Evolutionary conservation across 2,329 filamentous ascomycete genomes (phyloP).

Genomic region (Drechslerella coelobrocha): DNA sequence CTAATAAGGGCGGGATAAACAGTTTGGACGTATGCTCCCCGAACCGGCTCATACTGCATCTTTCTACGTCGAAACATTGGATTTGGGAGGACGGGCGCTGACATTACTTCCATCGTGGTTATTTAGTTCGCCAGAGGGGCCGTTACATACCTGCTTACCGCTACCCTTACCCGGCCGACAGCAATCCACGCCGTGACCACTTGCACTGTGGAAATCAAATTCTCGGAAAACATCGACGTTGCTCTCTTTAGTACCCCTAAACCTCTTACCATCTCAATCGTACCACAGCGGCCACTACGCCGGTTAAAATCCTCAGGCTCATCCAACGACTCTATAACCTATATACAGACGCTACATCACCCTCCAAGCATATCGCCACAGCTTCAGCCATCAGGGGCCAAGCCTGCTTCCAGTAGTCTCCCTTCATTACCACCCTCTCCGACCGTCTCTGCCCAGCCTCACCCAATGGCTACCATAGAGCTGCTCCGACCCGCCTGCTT

Average conservation of each 20-base stretch:
- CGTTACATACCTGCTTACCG: conserved; percentile 87
- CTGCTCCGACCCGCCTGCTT: conserved; percentile 82
- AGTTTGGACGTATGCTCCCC: conserved; percentile 81
- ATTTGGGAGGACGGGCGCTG: too few relatives aligned
- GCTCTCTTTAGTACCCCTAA: conserved; percentile 75
- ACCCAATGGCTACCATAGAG: conserved; percentile 79
- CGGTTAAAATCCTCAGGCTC: conserved; percentile 51
- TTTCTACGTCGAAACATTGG: too few relatives aligned
- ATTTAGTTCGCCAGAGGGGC: conserved; percentile 90
- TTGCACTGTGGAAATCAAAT: conserved; percentile 79
- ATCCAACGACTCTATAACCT: conserved; percentile 51
- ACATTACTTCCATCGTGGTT: neutral
- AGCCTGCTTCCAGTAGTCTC: conserved; percentile 55
- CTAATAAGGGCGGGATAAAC: conserved; percentile 75
- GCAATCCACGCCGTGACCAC: conserved; percentile 80
- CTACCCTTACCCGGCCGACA: conserved; percentile 86
- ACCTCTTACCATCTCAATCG: conserved; percentile 81
- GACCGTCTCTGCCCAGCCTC: conserved; percentile 37
- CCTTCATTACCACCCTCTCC: conserved; percentile 40
- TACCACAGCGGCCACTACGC: conserved; percentile 73
- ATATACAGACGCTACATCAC: conserved; percentile 57
- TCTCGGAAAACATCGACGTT: conserved; percentile 85
- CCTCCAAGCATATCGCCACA: conserved; percentile 71
- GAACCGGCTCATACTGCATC: too few relatives aligned
- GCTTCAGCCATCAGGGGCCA: conserved; percentile 65